phyloP scores from a whole-genome alignment of 345 rosid genomes.

The Lepidium aucheri region DNA sequence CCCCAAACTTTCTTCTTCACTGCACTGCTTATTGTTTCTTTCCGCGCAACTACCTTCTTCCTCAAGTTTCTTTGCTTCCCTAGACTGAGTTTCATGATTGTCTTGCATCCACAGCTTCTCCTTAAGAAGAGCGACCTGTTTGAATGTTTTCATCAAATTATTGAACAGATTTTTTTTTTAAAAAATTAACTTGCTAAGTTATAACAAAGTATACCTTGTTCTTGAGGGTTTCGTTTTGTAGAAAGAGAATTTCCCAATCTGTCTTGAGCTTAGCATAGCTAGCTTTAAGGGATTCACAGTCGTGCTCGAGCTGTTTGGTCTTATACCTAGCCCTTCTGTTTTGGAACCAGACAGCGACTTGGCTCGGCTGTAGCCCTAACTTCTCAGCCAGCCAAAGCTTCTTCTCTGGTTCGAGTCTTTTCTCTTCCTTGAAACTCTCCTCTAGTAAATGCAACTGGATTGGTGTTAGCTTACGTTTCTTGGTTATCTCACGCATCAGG shows the following conservation, averaged over 20 bases:
- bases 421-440: conserved; percentile 56
- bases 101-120: conserved; percentile 35
- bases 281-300: conserved; percentile 42
- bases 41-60: conserved; percentile 4
- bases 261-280: conserved; percentile 46
- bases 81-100: background rate
- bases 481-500: conserved; percentile 15
- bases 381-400: conserved; percentile 60
- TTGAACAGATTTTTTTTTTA: background rate
- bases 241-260: conserved; percentile 43
- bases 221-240: conserved; percentile 42
- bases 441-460: conserved; percentile 63
- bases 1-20: background rate
- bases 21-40: background rate
- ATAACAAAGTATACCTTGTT: conserved; percentile 36
- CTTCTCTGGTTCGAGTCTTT: conserved; percentile 69
- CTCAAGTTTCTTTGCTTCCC: conserved; percentile 7
- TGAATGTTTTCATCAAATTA: background rate
- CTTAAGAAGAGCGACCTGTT: conserved; percentile 44
- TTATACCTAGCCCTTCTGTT: conserved; percentile 69
- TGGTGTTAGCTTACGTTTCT: conserved; percentile 56
- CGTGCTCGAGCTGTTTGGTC: conserved; percentile 62
- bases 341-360: conserved; percentile 81
- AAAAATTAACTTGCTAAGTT: background rate
- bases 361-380: conserved; percentile 71